phyloP scores from a whole-genome alignment of 148 eudicot species.

The Rhododendron vialii region DNA sequence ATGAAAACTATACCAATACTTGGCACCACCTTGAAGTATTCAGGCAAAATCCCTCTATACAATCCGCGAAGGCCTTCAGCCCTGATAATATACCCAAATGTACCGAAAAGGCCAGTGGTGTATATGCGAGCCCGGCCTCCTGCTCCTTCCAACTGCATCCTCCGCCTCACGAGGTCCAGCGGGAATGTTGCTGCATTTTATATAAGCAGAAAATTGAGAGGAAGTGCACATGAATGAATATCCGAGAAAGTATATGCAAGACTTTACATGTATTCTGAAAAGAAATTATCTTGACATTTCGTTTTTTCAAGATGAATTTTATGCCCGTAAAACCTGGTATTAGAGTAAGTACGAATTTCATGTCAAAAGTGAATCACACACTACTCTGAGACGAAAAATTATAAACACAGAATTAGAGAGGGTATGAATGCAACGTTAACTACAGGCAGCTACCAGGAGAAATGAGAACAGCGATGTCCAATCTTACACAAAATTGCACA shows the following conservation, averaged over 20 bases:
- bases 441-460: neutral
- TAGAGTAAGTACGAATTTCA: neutral
- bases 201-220: neutral
- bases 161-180: constrained; percentile 84
- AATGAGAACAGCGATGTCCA: neutral
- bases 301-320: neutral
- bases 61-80: constrained; percentile 49
- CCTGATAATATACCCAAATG: constrained; percentile 45
- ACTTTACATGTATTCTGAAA: neutral
- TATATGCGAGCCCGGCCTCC: constrained; percentile 81
- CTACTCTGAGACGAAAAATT: neutral
- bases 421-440: neutral
- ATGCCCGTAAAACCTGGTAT: neutral
- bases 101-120: constrained; percentile 62
- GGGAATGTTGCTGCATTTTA: constrained; percentile 76
- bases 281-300: neutral
- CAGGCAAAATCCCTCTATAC: constrained; percentile 58
- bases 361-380: neutral
- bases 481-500: neutral
- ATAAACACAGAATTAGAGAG: neutral
- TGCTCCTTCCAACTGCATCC: constrained; percentile 98
- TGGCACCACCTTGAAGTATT: constrained; percentile 60
- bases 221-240: neutral
- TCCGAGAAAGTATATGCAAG: neutral
- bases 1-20: constrained; percentile 46